Base-by-base conservation (phyloP, 495 filamentous ascomycete genomes). In the Cenococcum geophilum region DNA sequence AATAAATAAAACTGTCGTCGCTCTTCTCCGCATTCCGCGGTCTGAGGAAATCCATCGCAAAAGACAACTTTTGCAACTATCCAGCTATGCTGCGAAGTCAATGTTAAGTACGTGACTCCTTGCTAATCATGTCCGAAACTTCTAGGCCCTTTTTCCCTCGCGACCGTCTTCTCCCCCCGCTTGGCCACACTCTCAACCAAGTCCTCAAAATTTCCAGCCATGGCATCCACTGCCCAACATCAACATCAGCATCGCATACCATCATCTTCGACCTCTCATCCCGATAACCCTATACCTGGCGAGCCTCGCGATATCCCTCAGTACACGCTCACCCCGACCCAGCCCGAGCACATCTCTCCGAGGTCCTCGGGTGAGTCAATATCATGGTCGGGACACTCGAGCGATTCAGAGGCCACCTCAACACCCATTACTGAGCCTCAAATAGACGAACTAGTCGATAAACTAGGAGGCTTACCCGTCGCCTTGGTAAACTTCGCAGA, bases 261-360 rank as follows among this genome's bases (percentile, higher is more conserved):
- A n/a, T 61, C 61, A 21, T 62, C 60, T 1, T 35, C 67, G 4
- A 67, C 64, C 37, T 70, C 68, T 6, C 81, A 83, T 69, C 81
- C 82, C 11, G 70, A 79, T 55, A 80, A 83, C 62, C 81, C 81
- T 4, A 77, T 84, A 58, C 82, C 82, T 54, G 74, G 78, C 68
- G 80, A 83, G 64, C 82, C 80, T 42, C 75, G 70, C 18, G 69
- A 71, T 10, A 74, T 74, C 22, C 72, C 63, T 16, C 60, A 75
- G 2, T 68, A 77, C 8, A 75, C 76, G 10, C 76, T 56, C 72
- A 45, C 51, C 27, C 51, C 64, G 9, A 36, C 58, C 0, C 42
- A 23, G 36, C 51, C 69, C 65, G 23, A 65, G 35, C 53, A 66
- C 21, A 5, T 51, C 23, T 74, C 71, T 1, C 77, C 61, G 63